phyloP scores from a whole-genome alignment of 2,329 filamentous ascomycete genomes.

The Penicillium sp. region DNA sequence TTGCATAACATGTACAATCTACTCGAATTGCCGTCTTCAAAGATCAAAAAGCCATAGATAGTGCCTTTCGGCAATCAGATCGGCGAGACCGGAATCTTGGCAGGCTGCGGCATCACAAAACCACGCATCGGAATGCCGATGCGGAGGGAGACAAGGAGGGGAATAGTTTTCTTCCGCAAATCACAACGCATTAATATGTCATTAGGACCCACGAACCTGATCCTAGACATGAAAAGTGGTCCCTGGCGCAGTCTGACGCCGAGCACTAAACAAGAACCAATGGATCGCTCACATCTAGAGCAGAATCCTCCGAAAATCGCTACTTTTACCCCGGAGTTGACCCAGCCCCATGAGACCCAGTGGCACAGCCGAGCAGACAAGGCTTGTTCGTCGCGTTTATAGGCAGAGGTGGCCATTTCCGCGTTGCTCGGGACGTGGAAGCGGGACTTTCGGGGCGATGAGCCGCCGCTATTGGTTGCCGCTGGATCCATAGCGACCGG shows the following conservation, averaged over 20 bases:
- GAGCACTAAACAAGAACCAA: slow-evolving; percentile 4
- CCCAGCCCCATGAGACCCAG: slow-evolving; percentile 5
- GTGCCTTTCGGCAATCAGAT: neutral
- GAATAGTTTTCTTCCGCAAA: slow-evolving; percentile 14
- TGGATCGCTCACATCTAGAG: neutral
- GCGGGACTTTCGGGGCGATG: slow-evolving; percentile 20
- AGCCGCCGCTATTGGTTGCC: slow-evolving; percentile 12
- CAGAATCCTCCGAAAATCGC: slow-evolving; percentile 22
- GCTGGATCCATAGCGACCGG: slow-evolving; percentile 1
- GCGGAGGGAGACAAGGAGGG: slow-evolving; percentile 16
- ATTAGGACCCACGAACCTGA: slow-evolving; percentile 4
- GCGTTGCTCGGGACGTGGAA: slow-evolving; percentile 11
- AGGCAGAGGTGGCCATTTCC: slow-evolving; percentile 6
- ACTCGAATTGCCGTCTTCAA: neutral
- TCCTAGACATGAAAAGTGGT: slow-evolving; percentile 5
- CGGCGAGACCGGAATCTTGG: slow-evolving; percentile 17
- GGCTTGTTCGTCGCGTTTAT: slow-evolving; percentile 7
- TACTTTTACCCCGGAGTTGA: slow-evolving; percentile 21
- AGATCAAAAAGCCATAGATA: neutral
- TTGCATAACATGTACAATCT: neutral
- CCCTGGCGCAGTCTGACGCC: neutral
- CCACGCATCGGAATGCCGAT: slow-evolving; percentile 20
- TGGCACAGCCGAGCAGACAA: neutral
- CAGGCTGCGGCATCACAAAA: neutral
- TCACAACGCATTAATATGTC: slow-evolving; percentile 11